Percentiles rank a stretch among this genome's conserved stretches.
Evolutionary conservation across 257 asterid genomes (phyloP).

Genomic region (Nicotiana noctiflora): DNA sequence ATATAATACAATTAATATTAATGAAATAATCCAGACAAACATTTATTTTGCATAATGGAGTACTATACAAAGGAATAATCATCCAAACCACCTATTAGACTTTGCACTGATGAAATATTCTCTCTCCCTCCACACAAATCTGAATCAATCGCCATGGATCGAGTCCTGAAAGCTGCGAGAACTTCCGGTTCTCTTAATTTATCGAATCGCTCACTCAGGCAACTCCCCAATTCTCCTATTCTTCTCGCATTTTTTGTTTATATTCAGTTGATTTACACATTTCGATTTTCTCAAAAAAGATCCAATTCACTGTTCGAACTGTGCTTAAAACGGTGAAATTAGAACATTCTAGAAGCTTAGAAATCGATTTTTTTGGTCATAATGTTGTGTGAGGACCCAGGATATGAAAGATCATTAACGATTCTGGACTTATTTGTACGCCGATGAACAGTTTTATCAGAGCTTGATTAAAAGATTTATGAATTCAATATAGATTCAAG

Average conservation of each 20-base stretch:
- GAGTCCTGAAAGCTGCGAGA: conserved; percentile 77
- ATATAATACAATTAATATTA: no score
- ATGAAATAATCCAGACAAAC: no score
- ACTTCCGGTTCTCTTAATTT: conserved; percentile 92
- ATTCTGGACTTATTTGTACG: background rate
- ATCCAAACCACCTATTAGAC: no score
- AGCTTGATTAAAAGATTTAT: background rate
- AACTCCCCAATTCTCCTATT: background rate
- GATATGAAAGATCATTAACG: background rate
- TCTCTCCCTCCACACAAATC: background rate
- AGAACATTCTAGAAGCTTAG: background rate
- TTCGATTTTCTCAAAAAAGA: background rate
- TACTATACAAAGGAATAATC: no score
- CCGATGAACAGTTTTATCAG: background rate
- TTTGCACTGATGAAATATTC: no score
- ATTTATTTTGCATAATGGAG: no score
- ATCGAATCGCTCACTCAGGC: conserved; percentile 92
- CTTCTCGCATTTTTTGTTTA: background rate
- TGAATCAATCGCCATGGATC: conserved; percentile 52
- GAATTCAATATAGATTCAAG: background rate
- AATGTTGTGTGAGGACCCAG: background rate
- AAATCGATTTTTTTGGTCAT: background rate
- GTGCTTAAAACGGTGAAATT: background rate
- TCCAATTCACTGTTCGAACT: background rate
- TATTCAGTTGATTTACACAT: background rate